phyloP scores from a whole-genome alignment of 2,329 filamentous ascomycete genomes.

The Hypoxylon sp. region DNA sequence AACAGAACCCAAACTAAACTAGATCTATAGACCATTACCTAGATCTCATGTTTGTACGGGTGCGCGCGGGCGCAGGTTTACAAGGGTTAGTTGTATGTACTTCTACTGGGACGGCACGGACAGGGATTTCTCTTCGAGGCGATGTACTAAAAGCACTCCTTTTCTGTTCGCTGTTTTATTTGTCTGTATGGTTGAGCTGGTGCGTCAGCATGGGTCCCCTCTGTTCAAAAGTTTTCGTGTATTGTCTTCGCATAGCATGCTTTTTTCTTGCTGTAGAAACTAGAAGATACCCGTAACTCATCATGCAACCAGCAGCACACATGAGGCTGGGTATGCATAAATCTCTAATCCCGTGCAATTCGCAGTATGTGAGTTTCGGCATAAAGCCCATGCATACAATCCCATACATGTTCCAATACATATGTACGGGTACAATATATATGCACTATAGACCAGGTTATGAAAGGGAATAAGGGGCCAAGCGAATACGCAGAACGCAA shows the following conservation, averaged over 20 bases:
- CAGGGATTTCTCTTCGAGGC: conserved; percentile 32
- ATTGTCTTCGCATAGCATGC: conserved; percentile 23
- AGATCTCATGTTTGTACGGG: conserved; percentile 22
- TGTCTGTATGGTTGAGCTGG: conserved; percentile 25
- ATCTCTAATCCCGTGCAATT: conserved; percentile 2
- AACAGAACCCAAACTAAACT: conserved; percentile 22
- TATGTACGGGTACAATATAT: conserved; percentile 12
- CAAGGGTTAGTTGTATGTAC: conserved; percentile 37
- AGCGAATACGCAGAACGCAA: conserved; percentile 8
- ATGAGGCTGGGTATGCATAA: conserved; percentile 29
- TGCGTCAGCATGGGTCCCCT: conserved; percentile 32
- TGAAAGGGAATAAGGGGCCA: conserved; percentile 12
- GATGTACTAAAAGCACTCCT: conserved; percentile 37
- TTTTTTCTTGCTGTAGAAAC: conserved; percentile 37
- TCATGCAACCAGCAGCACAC: conserved; percentile 5
- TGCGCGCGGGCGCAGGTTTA: conserved; percentile 13
- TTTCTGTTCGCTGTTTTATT: conserved; percentile 20
- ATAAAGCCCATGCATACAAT: conserved; percentile 19
- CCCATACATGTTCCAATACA: conserved; percentile 11
- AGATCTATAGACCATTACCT: conserved; percentile 18
- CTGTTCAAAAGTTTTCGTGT: conserved; percentile 29
- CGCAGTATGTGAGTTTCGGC: conserved; percentile 18
- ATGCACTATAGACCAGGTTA: background rate
- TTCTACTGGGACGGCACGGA: conserved; percentile 37
- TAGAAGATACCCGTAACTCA: conserved; percentile 40